Conservation (phyloP, 306 rosid genomes). For the Lathyrus tuberosus region DNA sequence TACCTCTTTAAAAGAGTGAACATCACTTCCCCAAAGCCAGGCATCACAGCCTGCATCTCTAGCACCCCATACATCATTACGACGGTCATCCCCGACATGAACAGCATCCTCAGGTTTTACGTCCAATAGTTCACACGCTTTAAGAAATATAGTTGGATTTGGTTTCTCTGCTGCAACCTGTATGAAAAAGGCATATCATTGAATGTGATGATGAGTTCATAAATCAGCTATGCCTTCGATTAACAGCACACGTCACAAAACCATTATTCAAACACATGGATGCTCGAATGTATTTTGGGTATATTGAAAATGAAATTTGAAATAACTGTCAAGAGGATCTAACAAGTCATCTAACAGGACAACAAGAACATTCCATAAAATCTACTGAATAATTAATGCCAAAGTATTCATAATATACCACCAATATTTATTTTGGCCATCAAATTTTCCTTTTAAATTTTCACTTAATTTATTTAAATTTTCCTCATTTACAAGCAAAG, state of each 20-base stretch:
- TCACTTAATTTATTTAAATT: slow-evolving; percentile 6
- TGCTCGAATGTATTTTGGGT: slow-evolving; percentile 17
- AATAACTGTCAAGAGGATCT: slow-evolving; percentile 24
- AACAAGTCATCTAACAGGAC: not conserved
- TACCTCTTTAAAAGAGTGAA: slow-evolving; percentile 93
- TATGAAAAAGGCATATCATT: slow-evolving; percentile 30
- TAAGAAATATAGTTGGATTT: slow-evolving; percentile 95
- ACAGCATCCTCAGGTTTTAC: slow-evolving; percentile 93
- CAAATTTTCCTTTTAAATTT: slow-evolving; percentile 19
- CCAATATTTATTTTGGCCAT: slow-evolving; percentile 20
- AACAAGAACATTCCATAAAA: slow-evolving; percentile 10
- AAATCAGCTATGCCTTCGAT: not conserved
- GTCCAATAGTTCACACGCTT: slow-evolving; percentile 84
- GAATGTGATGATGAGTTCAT: slow-evolving; percentile 22
- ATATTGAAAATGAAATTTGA: not conserved
- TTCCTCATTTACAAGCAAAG: slow-evolving; percentile 8
- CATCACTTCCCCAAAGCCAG: slow-evolving; percentile 99
- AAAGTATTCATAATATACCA: slow-evolving; percentile 16
- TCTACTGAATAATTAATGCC: not conserved
- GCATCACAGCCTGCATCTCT: slow-evolving; percentile 99
- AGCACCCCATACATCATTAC: slow-evolving; percentile 98
- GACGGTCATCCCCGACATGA: slow-evolving; percentile 94
- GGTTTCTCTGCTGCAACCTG: slow-evolving; percentile 97
- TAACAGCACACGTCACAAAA: not conserved
- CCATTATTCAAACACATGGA: not conserved